Evolutionary conservation across 495 filamentous ascomycete genomes (phyloP).

Genomic region (Clavariopsis aquatica): DNA sequence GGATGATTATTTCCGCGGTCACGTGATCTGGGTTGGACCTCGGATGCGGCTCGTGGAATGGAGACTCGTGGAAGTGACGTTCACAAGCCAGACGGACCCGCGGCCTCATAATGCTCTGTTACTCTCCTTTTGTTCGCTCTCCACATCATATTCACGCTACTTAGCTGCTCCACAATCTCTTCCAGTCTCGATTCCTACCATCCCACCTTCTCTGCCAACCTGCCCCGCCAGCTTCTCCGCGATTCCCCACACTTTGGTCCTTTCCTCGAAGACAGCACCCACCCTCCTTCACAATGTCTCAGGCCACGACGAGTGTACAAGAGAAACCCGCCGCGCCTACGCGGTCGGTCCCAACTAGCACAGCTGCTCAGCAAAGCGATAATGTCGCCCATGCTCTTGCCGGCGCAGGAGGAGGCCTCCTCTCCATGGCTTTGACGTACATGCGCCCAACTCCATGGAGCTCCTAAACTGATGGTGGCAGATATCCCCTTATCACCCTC

Average conservation of each 20-base stretch:
- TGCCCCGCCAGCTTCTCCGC: slow-evolving; percentile 17
- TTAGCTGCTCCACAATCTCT: not conserved
- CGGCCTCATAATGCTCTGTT: slow-evolving; percentile 16
- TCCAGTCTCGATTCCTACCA: not conserved
- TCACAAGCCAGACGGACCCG: slow-evolving; percentile 28
- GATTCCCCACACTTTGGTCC: slow-evolving; percentile 27
- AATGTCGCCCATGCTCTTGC: slow-evolving; percentile 88
- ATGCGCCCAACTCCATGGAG: slow-evolving; percentile 32
- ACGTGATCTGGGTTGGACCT: slow-evolving; percentile 7
- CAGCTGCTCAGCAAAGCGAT: slow-evolving; percentile 72
- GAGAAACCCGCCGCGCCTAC: slow-evolving; percentile 39
- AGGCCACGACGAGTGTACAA: slow-evolving; percentile 23
- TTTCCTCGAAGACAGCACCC: slow-evolving; percentile 16
- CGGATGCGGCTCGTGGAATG: slow-evolving; percentile 29
- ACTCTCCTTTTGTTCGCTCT: slow-evolving; percentile 6
- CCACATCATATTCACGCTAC: not conserved
- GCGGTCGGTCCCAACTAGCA: slow-evolving; percentile 48
- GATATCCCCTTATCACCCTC: slow-evolving; percentile 94
- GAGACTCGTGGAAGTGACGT: slow-evolving; percentile 16
- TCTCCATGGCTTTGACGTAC: slow-evolving; percentile 94
- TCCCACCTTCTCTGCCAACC: not conserved
- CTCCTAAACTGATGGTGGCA: slow-evolving; percentile 44
- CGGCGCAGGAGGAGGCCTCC: slow-evolving; percentile 82
- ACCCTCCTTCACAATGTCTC: slow-evolving; percentile 26
- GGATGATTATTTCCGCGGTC: slow-evolving; percentile 8